phyloP scores from a whole-genome alignment of 768 basidiomycete species.

The Mycena epipterygia region DNA sequence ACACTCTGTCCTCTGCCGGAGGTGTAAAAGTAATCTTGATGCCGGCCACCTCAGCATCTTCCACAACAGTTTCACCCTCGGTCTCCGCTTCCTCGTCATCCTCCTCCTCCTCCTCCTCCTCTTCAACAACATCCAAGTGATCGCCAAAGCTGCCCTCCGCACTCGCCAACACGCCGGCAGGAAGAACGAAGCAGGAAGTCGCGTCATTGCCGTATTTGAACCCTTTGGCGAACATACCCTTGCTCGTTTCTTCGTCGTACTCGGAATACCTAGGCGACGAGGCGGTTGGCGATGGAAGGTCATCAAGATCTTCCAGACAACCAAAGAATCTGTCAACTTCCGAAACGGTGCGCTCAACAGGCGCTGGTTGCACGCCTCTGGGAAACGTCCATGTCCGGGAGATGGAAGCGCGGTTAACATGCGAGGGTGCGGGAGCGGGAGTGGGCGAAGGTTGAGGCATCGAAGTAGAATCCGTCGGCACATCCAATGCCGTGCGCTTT shows the following conservation, averaged over 20 bases:
- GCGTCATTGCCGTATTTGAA: constrained; percentile 55
- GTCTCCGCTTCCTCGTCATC: constrained; percentile 57
- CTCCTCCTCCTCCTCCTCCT: constrained; percentile 60
- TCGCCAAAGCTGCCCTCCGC: constrained; percentile 45
- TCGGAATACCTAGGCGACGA: constrained; percentile 59
- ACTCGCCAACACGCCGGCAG: constrained; percentile 57
- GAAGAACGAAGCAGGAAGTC: constrained; percentile 65
- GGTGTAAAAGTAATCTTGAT: constrained; percentile 82
- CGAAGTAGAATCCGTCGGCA: constrained; percentile 32
- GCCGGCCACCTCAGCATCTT: constrained; percentile 64
- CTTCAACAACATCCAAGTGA: constrained; percentile 55
- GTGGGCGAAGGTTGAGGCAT: constrained; percentile 40
- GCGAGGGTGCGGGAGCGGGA: constrained; percentile 44
- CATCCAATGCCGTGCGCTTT: constrained; percentile 42
- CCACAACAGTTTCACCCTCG: constrained; percentile 48
- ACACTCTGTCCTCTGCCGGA: constrained; percentile 55
- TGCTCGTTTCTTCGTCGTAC: constrained; percentile 68
- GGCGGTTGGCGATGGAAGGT: constrained; percentile 58
- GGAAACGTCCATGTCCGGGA: constrained; percentile 81
- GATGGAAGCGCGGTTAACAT: constrained; percentile 58
- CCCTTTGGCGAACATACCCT: constrained; percentile 69
- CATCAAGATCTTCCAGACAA: constrained; percentile 72
- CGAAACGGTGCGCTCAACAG: constrained; percentile 47
- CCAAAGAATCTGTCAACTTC: constrained; percentile 86
- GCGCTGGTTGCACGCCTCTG: constrained; percentile 41